phyloP scores from a whole-genome alignment of 345 rosid genomes.

The Gossypium sturtianum region DNA sequence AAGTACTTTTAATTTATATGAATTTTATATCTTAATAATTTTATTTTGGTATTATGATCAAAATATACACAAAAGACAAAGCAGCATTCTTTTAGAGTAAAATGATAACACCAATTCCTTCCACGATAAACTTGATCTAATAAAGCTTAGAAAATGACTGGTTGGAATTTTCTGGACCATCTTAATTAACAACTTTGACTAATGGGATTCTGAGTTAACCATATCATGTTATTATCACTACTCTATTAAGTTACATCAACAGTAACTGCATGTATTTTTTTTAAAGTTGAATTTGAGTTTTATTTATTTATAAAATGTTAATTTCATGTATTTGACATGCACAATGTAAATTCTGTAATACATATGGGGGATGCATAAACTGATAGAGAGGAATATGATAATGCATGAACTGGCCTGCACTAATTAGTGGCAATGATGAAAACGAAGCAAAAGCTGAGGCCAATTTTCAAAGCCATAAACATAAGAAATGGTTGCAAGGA shows the following conservation, averaged over 20 bases:
- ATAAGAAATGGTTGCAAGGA: no score
- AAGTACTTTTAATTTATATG: no score
- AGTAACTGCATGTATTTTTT: neutral
- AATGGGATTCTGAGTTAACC: neutral
- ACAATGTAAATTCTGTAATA: neutral
- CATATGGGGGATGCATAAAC: neutral
- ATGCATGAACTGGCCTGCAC: no score
- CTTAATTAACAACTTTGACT: neutral
- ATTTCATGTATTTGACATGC: neutral
- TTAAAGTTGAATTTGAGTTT: neutral
- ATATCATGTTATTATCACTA: neutral
- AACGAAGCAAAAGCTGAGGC: no score
- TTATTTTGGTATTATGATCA: no score
- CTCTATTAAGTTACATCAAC: neutral
- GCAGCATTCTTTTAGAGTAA: neutral
- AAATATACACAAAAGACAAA: no score
- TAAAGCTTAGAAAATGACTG: neutral
- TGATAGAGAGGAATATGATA: no score
- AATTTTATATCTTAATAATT: no score
- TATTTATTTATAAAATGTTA: neutral
- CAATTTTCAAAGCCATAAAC: no score
- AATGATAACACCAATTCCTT: neutral
- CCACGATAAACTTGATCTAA: neutral
- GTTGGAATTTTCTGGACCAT: neutral
- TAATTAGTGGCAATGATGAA: no score